Base-by-base conservation (phyloP, 2,329 filamentous ascomycete genomes). In the Pseudogymnoascus destructans region DNA sequence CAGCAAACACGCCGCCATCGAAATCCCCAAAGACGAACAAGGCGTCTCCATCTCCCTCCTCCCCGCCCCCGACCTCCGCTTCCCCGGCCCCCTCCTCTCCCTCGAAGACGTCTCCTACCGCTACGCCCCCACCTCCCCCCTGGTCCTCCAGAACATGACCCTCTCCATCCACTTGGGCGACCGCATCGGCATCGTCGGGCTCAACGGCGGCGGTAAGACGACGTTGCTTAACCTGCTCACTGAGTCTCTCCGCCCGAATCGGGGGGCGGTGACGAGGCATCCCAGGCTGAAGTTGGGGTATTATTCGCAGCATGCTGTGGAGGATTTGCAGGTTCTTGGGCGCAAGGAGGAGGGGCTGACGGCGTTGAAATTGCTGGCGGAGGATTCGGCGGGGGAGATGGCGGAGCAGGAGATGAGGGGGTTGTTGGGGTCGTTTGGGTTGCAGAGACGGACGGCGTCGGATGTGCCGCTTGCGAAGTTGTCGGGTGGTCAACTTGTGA, bases 121-220 rank as follows among this genome's bases (percentile, higher is more conserved):
- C 1, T 92, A 93, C 67, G 75, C 68, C 60, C 67, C 66, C 21
- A 66, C 68, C 6, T 64, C 70, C 23, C 71, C 74, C 4, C 66
- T 72, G 1, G 74, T 85, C 8, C 69, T 93, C 13, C 77, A 81
- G 19, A 80, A 83, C 7, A 71, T 91, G 27, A 80, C 77, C 55
- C 71, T 95, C 10, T 84, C 84, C 0, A 78, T 95, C 10, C 79
- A 87, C 60, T 80, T 82, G 68, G 86, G 87, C 8, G 86, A 89
- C 62, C 79, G 88, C 1, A 74, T 92, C 21, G 89, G 87, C 0
- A 77, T 95, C 38, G 75, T 89, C 21, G 89, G 89, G 0, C 75
- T 93, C 42, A 95, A 95, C 68, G 89, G 89, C 1, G 80, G 82
- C 0, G 89, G 89, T 1, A 95, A 95, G 70, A 89, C 87, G 1